Base-by-base conservation (phyloP, 805 yeast genomes). In the Myxozyma geophila region DNA sequence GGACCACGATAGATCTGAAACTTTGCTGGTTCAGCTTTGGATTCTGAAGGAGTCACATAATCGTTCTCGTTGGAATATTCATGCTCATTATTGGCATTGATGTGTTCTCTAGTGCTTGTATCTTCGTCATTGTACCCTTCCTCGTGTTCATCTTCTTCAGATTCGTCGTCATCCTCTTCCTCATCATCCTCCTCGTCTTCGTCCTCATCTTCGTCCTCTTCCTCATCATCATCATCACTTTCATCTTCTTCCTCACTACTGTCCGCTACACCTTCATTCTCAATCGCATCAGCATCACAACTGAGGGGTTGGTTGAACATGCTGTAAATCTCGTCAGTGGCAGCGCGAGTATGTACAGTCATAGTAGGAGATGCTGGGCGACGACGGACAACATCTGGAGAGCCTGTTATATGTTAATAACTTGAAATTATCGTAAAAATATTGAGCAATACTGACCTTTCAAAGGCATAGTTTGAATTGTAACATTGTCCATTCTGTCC, bases 271-370 rank as follows among this genome's bases (percentile, higher is more conserved):
- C 64, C 72, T 13, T 68, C 67, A 33, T 58, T 53, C 10, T 63
- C 61, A 4, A 46, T 59, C 3, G 49, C 53, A 21, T 67, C 70
- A 19, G 61, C 64, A 48, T 65, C 69, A 43, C 67, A 60, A 10
- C 71, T 67, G 2, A 80, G 75, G 0, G 84, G 84, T 54, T 82
- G 84, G 71, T 87, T 89, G 73, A 90, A 89, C 91, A 91, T 89
- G 15, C 84, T 82, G 66, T 83, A 78, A 0, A 91, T 87, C 69
- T 90, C 97, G 59, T 85, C 83, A 61, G 85, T 82, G 1, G 96
- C 93, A 70, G 86, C 85, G 56, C 85, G 85, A 0, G 96, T 88
- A 72, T 82, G 87, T 71, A 87, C 77, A 0, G 97, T 92, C 67
- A 88, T 82, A 0, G 97, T 91, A 0, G 96, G 96, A 0, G 96